Evolutionary conservation across 805 yeast species (phyloP), one percentile per base, ranked within the genome.

Genomic region (Saccharomyces cerevisiae): DNA sequence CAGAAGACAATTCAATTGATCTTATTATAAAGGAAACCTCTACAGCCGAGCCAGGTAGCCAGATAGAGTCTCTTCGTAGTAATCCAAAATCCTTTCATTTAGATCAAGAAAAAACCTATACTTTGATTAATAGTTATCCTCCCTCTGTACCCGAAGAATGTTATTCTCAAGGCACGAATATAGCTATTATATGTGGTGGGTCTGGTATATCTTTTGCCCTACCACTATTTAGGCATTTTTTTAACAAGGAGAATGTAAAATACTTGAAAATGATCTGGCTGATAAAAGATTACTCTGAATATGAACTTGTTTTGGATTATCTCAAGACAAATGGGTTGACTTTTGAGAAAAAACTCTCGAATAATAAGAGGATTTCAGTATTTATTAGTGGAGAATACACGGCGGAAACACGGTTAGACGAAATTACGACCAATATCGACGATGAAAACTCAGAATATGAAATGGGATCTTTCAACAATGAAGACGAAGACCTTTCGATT

Each of bases 201-300:
- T 80, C 89, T 1, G 91, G 92, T 0, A 77, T 86, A 10, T 82
- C 90, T 0, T 78, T 78, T 52, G 86, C 84, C 3, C 57, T 83
- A 9, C 83, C 87, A 0, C 46, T 83, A 0, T 78, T 73, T 61
- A 73, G 74, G 49, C 70, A 76, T 54, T 61, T 65, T 49, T 51
- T 53, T 13, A 47, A 53, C 24, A 27, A 29, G 5, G 54, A 56
- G 41, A 26, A 46, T 32, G 32, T 55, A 30, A 57, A 55, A 51
- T 73, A 58, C 49, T 61, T 79, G 1, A 70, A 72, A 24, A 63
- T 84, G 51, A 66, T 78, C 6, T 85, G 92, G 92, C 70, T 82
- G 24, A 70, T 80, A 0, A 69, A 77, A 47, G 74, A 72, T 52
- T 70, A 69, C 47, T 61, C 68, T 2, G 89, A 84, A 61, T 36